Evolutionary conservation across 345 rosid genomes (phyloP), one percentile per base, ranked within the genome.

Genomic region (Jatropha curcas): DNA sequence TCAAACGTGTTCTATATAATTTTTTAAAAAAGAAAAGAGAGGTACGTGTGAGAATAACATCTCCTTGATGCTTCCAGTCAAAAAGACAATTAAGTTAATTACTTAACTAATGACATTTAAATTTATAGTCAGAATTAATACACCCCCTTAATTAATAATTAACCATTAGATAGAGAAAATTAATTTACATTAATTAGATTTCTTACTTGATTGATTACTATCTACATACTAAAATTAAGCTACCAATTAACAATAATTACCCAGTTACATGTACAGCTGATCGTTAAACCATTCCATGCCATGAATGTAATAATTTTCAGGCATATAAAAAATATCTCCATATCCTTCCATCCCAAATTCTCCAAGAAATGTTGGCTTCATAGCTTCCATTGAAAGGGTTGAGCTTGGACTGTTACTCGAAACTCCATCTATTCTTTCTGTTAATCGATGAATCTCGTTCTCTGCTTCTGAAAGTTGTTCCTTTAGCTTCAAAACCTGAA

Each of bases 221-320:
- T 75, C 68, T 68, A 60, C 31, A 67, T 59, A 31, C 68, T 74
- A 74, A 27, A 41, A 27, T n/a, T 45, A 59, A 48, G 20, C 31
- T 27, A 28, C 13, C 46, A 4, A 57, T 16, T 24, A n/a, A 70
- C 7, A 12, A 13, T 37, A 41, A 33, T 22, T 20, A 35, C 20
- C 17, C 14, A 68, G 33, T 75, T 70, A 76, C 59, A 69, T 19
- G 30, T 43, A 77, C 50, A 63, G 11, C 45, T 41, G 77, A 71
- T 82, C n/a, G n/a, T n/a, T 86, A 60, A 78, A 63, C 93, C 91
- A 90, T 56, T 90, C 97, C 83, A 83, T 67, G 67, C 79, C 86
- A 31, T 78, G 81, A 65, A 74, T 60, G 67, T 85, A 70, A 65
- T 56, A 74, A 63, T 55, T 78, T 34, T 84, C 86, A 11, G 80